phyloP scores from a whole-genome alignment of 208 protist genomes.

The Trypanosoma congolense region DNA sequence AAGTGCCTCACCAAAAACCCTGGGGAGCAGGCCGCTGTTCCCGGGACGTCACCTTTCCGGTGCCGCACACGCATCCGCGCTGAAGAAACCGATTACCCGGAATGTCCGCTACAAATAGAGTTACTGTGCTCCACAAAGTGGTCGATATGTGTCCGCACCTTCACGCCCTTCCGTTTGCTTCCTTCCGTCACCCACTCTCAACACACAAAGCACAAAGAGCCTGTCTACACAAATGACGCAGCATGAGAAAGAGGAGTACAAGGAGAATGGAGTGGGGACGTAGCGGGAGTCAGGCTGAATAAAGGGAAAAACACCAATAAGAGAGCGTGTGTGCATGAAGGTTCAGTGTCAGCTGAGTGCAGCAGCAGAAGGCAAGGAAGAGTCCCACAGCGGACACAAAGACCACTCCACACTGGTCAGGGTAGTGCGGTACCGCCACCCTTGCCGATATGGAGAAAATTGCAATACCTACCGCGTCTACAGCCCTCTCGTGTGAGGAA shows the following conservation, averaged over 20 bases:
- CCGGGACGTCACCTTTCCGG: too few species aligned
- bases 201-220: neutral
- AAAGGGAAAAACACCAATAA: too few species aligned
- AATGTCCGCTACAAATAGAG: too few species aligned
- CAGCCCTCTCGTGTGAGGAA: conserved; percentile 67
- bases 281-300: neutral
- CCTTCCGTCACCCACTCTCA: neutral
- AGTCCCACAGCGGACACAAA: neutral
- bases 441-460: conserved; percentile 60
- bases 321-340: too few species aligned
- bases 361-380: neutral
- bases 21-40: too few species aligned
- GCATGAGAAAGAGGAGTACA: too few species aligned
- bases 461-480: conserved; percentile 49
- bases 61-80: too few species aligned
- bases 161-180: too few species aligned
- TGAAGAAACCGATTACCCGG: too few species aligned
- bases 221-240: neutral
- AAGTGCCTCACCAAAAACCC: neutral
- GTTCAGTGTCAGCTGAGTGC: too few species aligned
- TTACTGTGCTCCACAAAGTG: too few species aligned
- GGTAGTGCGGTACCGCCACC: neutral
- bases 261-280: neutral
- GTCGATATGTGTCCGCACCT: too few species aligned
- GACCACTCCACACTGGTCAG: neutral